These are phyloP conservation scores for Fusarium sp. DNA, from an alignment of 2,329 filamentous ascomycete genomes.

Conservation along the genomic window DNA sequence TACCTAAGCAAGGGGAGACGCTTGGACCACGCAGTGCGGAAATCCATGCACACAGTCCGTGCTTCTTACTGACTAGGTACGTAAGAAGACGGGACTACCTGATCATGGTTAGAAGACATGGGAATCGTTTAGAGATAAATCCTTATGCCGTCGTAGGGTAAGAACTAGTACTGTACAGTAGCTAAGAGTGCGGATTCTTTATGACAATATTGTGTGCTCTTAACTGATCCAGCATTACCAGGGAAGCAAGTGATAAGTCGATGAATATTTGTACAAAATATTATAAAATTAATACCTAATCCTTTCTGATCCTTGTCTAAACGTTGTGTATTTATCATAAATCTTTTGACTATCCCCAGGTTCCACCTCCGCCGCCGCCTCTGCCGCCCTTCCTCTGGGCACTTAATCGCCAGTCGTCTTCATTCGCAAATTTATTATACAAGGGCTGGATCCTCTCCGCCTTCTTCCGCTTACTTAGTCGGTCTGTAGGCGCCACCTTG, in stretches of 20 bases:
- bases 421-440: conserved; percentile 91
- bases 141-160: no score
- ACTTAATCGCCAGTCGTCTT: conserved; percentile 95
- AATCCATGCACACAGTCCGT: background rate
- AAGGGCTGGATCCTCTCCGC: conserved; percentile 95
- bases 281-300: background rate
- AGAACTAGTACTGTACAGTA: no score
- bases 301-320: background rate
- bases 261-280: no score
- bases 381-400: conserved; percentile 89
- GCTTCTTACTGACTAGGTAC: no score
- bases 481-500: conserved; percentile 92
- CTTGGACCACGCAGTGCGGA: conserved; percentile 10
- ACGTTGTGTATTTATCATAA: background rate
- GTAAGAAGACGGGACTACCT: no score
- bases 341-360: conserved; percentile 79
- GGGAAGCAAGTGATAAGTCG: no score
- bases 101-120: no score
- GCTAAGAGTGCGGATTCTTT: no score
- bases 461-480: conserved; percentile 91
- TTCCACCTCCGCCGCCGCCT: conserved; percentile 89
- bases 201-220: no score
- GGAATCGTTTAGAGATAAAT: no score
- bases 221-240: no score
- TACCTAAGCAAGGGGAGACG: background rate